These are phyloP conservation scores for Cordyceps tenuipes DNA, from an alignment of 2,329 filamentous ascomycete genomes.

Conservation along the genomic window DNA sequence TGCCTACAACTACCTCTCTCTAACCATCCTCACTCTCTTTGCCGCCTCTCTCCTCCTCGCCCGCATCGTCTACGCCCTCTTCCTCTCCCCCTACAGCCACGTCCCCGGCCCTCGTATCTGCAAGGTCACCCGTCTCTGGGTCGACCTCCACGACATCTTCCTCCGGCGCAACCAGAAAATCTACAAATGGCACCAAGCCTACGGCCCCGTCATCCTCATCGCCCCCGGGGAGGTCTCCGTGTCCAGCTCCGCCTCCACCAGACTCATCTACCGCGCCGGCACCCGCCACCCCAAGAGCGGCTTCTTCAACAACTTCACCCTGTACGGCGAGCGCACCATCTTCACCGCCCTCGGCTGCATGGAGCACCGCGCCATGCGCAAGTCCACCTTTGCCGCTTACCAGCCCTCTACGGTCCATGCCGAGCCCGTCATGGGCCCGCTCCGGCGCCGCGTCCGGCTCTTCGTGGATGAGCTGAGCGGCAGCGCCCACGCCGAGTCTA, in stretches of 20 bases:
- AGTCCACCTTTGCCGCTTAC: constrained; percentile 1
- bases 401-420: not conserved
- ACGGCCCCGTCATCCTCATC: not conserved
- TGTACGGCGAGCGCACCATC: constrained; percentile 5
- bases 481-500: not conserved
- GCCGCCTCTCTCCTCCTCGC: not conserved
- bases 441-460: not conserved
- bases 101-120: not conserved
- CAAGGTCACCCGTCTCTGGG: constrained; percentile 4
- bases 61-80: not conserved
- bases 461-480: not conserved
- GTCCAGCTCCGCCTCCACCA: not conserved
- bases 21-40: not conserved
- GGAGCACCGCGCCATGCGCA: constrained; percentile 3
- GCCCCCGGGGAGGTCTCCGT: not conserved
- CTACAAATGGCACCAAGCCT: constrained; percentile 2
- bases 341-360: not conserved
- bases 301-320: constrained; percentile 6
- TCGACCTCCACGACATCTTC: not conserved
- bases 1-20: not conserved
- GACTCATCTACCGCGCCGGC: not conserved
- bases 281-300: constrained; percentile 1
- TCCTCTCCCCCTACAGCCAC: not conserved
- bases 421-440: not conserved
- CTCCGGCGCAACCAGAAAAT: constrained; percentile 1